Conservation (phyloP, 2,329 filamentous ascomycete species). For the Botrytis galanthina region DNA sequence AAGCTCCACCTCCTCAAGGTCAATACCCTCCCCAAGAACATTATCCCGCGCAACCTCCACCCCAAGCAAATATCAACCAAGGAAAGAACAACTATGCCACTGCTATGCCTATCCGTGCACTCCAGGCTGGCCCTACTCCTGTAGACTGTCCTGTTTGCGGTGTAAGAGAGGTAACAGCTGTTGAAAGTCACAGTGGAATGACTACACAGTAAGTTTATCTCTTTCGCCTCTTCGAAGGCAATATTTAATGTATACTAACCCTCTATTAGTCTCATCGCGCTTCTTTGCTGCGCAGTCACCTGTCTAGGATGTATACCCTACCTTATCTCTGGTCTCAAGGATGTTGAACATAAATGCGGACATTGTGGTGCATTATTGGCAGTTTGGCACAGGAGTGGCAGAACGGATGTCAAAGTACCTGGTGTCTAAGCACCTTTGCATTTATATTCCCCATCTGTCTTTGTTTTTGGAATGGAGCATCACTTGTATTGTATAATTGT, state of each 20-base stretch:
- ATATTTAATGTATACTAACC: neutral
- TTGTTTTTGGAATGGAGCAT: neutral
- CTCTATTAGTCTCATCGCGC: constrained; percentile 25
- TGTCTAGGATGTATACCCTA: constrained; percentile 46
- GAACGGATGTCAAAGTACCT: constrained; percentile 39
- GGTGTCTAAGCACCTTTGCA: neutral
- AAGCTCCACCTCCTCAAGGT: constrained; percentile 1
- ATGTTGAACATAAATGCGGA: constrained; percentile 46
- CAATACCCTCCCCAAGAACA: constrained; percentile 2
- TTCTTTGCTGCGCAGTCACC: constrained; percentile 28
- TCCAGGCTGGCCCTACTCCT: constrained; percentile 25
- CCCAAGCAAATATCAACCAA: constrained; percentile 12
- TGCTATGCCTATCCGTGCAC: constrained; percentile 21
- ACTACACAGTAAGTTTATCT: constrained; percentile 29
- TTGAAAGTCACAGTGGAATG: constrained; percentile 25
- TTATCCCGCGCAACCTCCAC: neutral
- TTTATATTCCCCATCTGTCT: neutral
- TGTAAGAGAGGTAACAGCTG: constrained; percentile 26
- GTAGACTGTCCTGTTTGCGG: constrained; percentile 33
- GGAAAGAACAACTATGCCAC: constrained; percentile 21
- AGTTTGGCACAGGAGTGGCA: constrained; percentile 44
- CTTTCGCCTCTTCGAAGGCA: neutral
- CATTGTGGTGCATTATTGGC: constrained; percentile 43
- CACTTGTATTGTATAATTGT: neutral
- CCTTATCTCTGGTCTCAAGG: constrained; percentile 43